phyloP scores from a whole-genome alignment of 129 eudicot genomes.

The Artemisia argyi region DNA sequence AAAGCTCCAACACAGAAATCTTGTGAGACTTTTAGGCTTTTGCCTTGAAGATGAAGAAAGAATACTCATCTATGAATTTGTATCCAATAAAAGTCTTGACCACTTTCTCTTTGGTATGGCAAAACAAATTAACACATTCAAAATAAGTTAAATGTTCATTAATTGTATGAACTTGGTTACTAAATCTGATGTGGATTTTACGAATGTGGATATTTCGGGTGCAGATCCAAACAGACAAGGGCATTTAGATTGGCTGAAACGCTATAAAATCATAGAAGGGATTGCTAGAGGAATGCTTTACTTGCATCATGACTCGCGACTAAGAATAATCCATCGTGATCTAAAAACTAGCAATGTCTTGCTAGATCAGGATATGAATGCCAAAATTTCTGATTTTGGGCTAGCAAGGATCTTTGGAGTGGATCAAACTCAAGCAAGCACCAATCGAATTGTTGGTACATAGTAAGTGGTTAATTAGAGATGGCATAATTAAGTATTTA shows the following conservation, averaged over 20 bases:
- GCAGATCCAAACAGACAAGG: constrained; percentile 25
- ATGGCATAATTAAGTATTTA: not conserved
- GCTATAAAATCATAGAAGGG: constrained; percentile 34
- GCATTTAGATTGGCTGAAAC: constrained; percentile 27
- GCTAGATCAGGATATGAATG: constrained; percentile 24
- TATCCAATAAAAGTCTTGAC: constrained; percentile 40
- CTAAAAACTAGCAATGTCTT: constrained; percentile 26
- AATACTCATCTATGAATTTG: constrained; percentile 34
- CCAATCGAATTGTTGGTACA: constrained; percentile 28
- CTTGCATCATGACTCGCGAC: constrained; percentile 27
- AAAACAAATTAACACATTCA: not conserved
- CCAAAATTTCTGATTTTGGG: constrained; percentile 30
- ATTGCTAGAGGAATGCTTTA: constrained; percentile 25
- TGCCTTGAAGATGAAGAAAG: constrained; percentile 37
- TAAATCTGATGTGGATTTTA: not conserved
- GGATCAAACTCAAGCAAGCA: constrained; percentile 27
- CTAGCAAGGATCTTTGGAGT: constrained; percentile 26
- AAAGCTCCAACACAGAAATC: constrained; percentile 41
- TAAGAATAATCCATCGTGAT: constrained; percentile 26
- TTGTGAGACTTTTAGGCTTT: constrained; percentile 37
- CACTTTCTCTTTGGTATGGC: constrained; percentile 29
- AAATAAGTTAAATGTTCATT: not conserved
- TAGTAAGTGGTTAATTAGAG: constrained; percentile 17
- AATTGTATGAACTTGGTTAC: not conserved
- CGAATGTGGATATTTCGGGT: not conserved